Percentiles rank a stretch among this genome's conserved stretches.
phyloP scores from a whole-genome alignment of 2,329 filamentous ascomycete genomes.

The Nemania sp. region DNA sequence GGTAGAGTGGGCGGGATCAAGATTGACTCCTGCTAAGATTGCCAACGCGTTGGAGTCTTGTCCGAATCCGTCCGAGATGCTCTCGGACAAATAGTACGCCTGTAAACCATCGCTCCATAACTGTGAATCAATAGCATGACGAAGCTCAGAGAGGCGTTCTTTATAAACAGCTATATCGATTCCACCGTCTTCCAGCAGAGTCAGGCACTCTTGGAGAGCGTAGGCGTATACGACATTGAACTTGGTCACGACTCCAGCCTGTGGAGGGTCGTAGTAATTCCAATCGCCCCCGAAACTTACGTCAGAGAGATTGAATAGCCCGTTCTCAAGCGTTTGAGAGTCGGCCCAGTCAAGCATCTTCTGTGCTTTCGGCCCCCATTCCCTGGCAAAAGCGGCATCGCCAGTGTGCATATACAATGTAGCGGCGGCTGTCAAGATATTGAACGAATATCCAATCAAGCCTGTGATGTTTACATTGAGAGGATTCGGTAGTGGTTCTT shows the following conservation, averaged over 20 bases:
- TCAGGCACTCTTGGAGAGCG: slow-evolving; percentile 46
- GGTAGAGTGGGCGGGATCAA: slow-evolving; percentile 10
- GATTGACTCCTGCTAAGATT: slow-evolving; percentile 44
- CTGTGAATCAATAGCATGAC: slow-evolving; percentile 44
- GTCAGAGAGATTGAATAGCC: slow-evolving; percentile 48
- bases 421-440: slow-evolving; percentile 48
- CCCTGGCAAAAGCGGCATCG: slow-evolving; percentile 43
- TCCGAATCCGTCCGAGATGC: slow-evolving; percentile 40
- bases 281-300: slow-evolving; percentile 50
- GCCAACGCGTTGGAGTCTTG: slow-evolving; percentile 52
- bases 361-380: slow-evolving; percentile 47
- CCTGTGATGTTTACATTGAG: slow-evolving; percentile 48
- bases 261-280: slow-evolving; percentile 53
- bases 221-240: slow-evolving; percentile 53
- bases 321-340: slow-evolving; percentile 45
- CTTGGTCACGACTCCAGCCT: slow-evolving; percentile 49
- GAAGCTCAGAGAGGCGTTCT: slow-evolving; percentile 44
- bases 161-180: slow-evolving; percentile 42
- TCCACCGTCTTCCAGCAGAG: slow-evolving; percentile 42
- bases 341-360: slow-evolving; percentile 53
- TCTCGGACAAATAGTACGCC: slow-evolving; percentile 47
- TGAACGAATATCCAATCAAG: slow-evolving; percentile 53
- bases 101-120: slow-evolving; percentile 46
- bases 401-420: slow-evolving; percentile 49
- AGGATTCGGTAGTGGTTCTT: slow-evolving; percentile 39